Evolutionary conservation across 768 basidiomycete species (phyloP), one percentile per base, ranked within the genome.

Genomic region (Panaeolus papilionaceus): DNA sequence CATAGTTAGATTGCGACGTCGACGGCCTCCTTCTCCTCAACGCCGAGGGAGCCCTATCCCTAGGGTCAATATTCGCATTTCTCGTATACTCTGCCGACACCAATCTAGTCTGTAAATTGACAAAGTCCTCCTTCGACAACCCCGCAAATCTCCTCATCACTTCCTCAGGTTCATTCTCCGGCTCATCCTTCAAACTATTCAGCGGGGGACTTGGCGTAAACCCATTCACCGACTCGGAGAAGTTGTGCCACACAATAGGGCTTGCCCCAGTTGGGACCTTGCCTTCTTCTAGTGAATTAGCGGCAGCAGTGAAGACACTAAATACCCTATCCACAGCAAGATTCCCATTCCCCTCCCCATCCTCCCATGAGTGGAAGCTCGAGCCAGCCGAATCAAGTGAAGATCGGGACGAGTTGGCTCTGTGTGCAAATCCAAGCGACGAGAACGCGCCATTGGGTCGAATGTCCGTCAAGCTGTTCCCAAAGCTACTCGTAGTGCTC

Each of bases 301-400:
- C 54, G 33, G 54, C 54, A 63, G 86, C 85, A 40, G 77, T 82
- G 75, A 93, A 88, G 26, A 92, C 71, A 58, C 81, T 84, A 64
- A 86, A 76, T 62, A 84, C 75, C 54, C 82, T 82, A 69, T 90
- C 88, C 66, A 85, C 85, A 12, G 54, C 54, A 16, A 33, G 26
- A 58, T 58, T 58, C 16, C 54, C 54, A 7, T 16, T 16, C n/a
- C 54, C 54, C 33, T 58, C 54, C 11, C 54, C 54, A 37, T 89
- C 88, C 65, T 93, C 91, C 85, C 85, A 89, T 4, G 93, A 93
- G 75, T 94, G 93, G 76, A 92, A 95, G 77, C 94, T 95, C 2
- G 94, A 95, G 16, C 94, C 92, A 40, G 83, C 85, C 10, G 93
- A 94, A 67, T 89, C 92, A 23, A 95, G 79, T 6, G 94, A 95